Percentiles rank a stretch among this genome's conserved stretches.
phyloP scores from a whole-genome alignment of 441 rosid genomes.

The Populus hybrid region DNA sequence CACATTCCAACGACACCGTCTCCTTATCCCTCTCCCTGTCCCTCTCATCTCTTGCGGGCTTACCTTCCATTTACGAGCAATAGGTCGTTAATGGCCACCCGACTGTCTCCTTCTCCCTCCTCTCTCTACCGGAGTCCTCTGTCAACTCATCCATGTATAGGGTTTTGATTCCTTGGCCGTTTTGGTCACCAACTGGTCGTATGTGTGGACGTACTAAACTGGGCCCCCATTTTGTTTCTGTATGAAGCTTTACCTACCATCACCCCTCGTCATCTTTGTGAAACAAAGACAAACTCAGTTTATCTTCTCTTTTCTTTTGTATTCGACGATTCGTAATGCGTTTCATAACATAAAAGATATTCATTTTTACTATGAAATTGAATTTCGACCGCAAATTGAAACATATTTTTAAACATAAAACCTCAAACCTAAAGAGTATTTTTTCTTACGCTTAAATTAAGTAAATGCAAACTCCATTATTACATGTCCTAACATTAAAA shows the following conservation, averaged over 20 bases:
- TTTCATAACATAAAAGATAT: too few relatives aligned
- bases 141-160: constrained; percentile 5
- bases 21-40: background rate
- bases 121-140: background rate
- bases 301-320: background rate
- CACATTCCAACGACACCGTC: background rate
- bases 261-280: background rate
- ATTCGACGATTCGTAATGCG: too few relatives aligned
- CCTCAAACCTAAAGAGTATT: too few relatives aligned
- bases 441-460: too few relatives aligned
- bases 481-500: too few relatives aligned
- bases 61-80: background rate
- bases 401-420: too few relatives aligned
- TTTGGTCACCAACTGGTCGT: background rate
- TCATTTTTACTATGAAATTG: too few relatives aligned
- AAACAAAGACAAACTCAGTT: background rate
- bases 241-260: background rate
- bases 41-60: background rate
- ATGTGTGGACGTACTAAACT: background rate
- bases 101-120: background rate
- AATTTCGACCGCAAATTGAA: too few relatives aligned
- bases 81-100: background rate
- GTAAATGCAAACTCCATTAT: too few relatives aligned
- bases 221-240: background rate
- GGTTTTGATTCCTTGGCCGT: background rate